Conservation (phyloP, 805 yeast species). For the Suhomyces xylopsoci region DNA sequence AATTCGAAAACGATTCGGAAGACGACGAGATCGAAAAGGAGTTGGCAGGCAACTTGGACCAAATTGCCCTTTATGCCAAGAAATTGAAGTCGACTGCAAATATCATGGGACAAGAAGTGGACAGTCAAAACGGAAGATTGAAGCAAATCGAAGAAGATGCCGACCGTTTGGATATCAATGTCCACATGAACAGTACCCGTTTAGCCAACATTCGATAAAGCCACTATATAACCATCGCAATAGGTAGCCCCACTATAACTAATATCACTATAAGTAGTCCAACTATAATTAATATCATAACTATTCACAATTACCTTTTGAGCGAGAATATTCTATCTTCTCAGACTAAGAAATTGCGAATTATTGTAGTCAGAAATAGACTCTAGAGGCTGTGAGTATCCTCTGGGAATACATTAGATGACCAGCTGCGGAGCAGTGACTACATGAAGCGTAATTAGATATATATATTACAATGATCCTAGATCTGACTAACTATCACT, state of each 20-base stretch:
- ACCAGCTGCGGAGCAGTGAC: no score
- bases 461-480: no score
- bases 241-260: neutral
- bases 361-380: neutral
- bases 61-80: slow-evolving; percentile 63
- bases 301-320: neutral
- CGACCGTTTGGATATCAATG: slow-evolving; percentile 77
- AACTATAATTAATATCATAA: no score
- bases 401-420: no score
- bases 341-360: neutral
- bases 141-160: slow-evolving; percentile 78
- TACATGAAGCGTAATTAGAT: no score
- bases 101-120: slow-evolving; percentile 73
- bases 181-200: slow-evolving; percentile 72
- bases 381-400: neutral
- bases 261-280: neutral
- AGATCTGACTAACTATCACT: no score
- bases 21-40: slow-evolving; percentile 92
- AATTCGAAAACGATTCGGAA: slow-evolving; percentile 86
- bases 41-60: slow-evolving; percentile 77
- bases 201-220: slow-evolving; percentile 50
- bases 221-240: no score
- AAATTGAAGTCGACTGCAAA: slow-evolving; percentile 72
- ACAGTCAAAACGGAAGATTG: slow-evolving; percentile 71
- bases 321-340: no score